A percentile compares a stretch with the other conserved stretches of the same genome.
These are phyloP conservation scores for Talaromyces piceae DNA, from an alignment of 2,329 filamentous ascomycete species.

Conservation along the genomic window DNA sequence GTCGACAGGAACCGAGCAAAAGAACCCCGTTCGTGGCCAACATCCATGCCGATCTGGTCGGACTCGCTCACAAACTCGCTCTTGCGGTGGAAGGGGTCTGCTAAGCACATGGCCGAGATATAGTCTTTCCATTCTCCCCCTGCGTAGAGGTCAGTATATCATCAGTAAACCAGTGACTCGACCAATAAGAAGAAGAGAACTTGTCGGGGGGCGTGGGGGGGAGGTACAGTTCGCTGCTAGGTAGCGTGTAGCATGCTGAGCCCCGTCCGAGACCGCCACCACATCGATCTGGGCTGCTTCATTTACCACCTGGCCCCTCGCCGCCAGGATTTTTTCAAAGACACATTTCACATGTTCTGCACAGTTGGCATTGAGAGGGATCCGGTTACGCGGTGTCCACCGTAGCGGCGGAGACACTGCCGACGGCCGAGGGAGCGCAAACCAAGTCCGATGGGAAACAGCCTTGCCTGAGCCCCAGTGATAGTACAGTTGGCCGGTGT, in stretches of 20 bases:
- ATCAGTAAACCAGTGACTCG: not conserved
- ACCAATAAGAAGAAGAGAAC: not conserved
- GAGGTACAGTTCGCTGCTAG: constrained; percentile 47
- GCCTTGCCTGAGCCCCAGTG: constrained; percentile 56
- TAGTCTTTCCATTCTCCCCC: constrained; percentile 33
- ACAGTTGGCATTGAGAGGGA: constrained; percentile 53
- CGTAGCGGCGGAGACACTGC: constrained; percentile 51
- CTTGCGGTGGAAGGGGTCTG: constrained; percentile 29
- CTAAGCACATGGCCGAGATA: constrained; percentile 34
- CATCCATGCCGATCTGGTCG: not conserved
- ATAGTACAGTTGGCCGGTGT: constrained; percentile 71
- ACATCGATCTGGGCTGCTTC: constrained; percentile 56
- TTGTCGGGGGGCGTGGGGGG: too few species aligned
- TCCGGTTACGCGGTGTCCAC: constrained; percentile 50
- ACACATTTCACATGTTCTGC: constrained; percentile 59
- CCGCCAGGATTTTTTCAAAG: constrained; percentile 54
- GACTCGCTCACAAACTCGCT: constrained; percentile 15
- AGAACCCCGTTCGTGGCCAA: constrained; percentile 6
- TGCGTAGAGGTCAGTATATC: constrained; percentile 12
- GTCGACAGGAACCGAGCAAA: constrained; percentile 35
- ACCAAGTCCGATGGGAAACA: constrained; percentile 53
- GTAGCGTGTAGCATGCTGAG: constrained; percentile 50
- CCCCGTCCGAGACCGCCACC: constrained; percentile 62
- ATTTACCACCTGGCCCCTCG: constrained; percentile 35
- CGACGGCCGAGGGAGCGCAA: constrained; percentile 53